phyloP scores from a whole-genome alignment of 768 basidiomycete genomes.

The Phylloporus arenicola region DNA sequence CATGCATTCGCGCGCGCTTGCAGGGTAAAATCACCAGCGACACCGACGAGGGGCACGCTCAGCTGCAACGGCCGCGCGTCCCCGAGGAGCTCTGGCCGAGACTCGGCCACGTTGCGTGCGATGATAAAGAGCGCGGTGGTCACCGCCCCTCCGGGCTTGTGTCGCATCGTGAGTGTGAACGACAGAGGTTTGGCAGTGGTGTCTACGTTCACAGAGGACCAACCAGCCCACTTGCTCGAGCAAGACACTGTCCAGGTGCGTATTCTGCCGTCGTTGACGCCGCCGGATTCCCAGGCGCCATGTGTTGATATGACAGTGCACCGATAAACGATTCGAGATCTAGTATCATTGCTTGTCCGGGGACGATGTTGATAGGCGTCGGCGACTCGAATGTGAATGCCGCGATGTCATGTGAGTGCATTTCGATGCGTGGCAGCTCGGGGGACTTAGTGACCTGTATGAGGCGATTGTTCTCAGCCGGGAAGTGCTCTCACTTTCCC shows the following conservation, averaged over 20 bases:
- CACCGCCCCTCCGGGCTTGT: conserved; percentile 49
- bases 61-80: conserved; percentile 39
- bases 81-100: conserved; percentile 37
- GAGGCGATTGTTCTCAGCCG: no score
- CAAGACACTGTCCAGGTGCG: conserved; percentile 61
- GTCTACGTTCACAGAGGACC: not conserved
- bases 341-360: conserved; percentile 53
- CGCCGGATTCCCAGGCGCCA: conserved; percentile 44
- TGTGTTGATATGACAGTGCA: conserved; percentile 44
- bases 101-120: conserved; percentile 36
- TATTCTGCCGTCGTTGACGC: conserved; percentile 60
- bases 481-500: no score
- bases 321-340: conserved; percentile 52
- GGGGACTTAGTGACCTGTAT: no score
- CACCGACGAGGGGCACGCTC: conserved; percentile 42
- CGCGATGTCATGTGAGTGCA: conserved; percentile 46
- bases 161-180: conserved; percentile 50
- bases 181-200: not conserved
- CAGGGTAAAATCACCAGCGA: conserved; percentile 49
- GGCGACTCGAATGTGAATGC: conserved; percentile 49
- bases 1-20: conserved; percentile 2
- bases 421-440: conserved; percentile 31
- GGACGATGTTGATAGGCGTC: conserved; percentile 29
- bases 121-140: conserved; percentile 52
- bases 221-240: conserved; percentile 16